Conservation (phyloP, 2,329 filamentous ascomycete species). For the Alternaria sp. region DNA sequence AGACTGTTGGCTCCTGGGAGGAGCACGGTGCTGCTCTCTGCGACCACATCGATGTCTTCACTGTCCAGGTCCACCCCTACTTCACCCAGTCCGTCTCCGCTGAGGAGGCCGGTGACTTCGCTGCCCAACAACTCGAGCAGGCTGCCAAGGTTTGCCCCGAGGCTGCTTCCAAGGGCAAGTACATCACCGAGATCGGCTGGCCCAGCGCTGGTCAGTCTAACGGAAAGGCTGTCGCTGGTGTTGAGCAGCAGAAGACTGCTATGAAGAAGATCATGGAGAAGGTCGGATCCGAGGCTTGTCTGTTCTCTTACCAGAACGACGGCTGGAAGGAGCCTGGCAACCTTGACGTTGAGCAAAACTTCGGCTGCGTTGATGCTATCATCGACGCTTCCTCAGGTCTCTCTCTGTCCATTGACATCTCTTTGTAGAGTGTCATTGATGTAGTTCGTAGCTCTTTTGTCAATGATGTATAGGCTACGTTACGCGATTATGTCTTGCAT, state of each 20-base stretch:
- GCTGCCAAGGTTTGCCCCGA: conserved; percentile 75
- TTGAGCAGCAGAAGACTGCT: conserved; percentile 73
- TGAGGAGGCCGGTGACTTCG: conserved; percentile 76
- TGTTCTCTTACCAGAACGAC: conserved; percentile 86
- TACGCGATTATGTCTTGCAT: neutral
- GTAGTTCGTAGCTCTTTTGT: conserved; percentile 12
- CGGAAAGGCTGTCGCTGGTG: conserved; percentile 75
- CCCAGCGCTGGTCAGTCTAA: conserved; percentile 75
- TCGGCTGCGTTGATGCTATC: conserved; percentile 70
- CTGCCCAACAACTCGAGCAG: conserved; percentile 74
- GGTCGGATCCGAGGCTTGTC: conserved; percentile 74
- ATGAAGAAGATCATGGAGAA: conserved; percentile 74
- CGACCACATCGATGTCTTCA: conserved; percentile 77
- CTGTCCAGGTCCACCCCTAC: conserved; percentile 91
- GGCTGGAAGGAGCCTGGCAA: conserved; percentile 78
- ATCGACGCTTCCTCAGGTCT: neutral
- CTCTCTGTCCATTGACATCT: conserved; percentile 1
- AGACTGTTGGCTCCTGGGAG: conserved; percentile 83
- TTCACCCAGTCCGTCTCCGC: conserved; percentile 79
- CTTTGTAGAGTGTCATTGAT: conserved; percentile 6
- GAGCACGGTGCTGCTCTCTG: conserved; percentile 70
- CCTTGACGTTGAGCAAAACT: conserved; percentile 81
- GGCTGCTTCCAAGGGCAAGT: conserved; percentile 66
- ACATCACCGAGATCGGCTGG: conserved; percentile 94
- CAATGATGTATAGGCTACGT: conserved; percentile 12